Base-by-base conservation (phyloP, 495 filamentous ascomycete genomes). In the Trichodelitschia bisporula region DNA sequence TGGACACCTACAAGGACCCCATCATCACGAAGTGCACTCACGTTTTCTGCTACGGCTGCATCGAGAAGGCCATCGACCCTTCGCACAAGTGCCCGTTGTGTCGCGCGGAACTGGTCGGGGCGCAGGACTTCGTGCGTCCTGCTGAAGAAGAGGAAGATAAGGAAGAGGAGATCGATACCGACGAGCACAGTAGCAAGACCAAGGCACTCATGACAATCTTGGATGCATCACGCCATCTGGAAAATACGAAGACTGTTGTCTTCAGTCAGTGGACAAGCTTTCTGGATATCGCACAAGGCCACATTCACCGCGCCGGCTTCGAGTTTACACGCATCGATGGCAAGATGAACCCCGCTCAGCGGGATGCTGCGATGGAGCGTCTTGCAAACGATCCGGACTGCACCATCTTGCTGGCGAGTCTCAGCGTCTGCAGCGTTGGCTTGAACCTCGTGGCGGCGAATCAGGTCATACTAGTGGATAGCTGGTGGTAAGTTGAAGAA, bases 251-350 rank as follows among this genome's bases (percentile, higher is more conserved):
- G 45, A 75, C 78, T 2, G 68, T 95, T 31, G 62, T 92, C 19
- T 95, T 95, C 56, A 78, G 71, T 8, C 82, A 92, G 44, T 95
- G 83, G 83, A 92, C 83, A 0, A 72, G 66, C 3, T 92, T 90
- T 55, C 59, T 95, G 1, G 61, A 76, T 28, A 61, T 92, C 31
- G 62, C 91, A 24, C 66, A 79, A 41, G 55, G 60, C 0, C 68
- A 86, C 33, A 59, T 95, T 5, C 42, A 58, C 12, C 55, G 63
- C 11, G 53, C 58, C 5, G 59, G 61, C 0, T 64, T 76, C 44
- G 64, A 52, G 12, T 83, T 68, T 49, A 61, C 61, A 12, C 71
- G 83, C 23, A 70, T 95, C 29, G 83, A 92, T 45, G 83, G 83
- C 28, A 72, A 66, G 36, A 83, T 91, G 76, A 54, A 48, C 9